These are phyloP conservation scores for Ananas comosus DNA, from an alignment of 176 grass and related monocot species.

Conservation along the genomic window DNA sequence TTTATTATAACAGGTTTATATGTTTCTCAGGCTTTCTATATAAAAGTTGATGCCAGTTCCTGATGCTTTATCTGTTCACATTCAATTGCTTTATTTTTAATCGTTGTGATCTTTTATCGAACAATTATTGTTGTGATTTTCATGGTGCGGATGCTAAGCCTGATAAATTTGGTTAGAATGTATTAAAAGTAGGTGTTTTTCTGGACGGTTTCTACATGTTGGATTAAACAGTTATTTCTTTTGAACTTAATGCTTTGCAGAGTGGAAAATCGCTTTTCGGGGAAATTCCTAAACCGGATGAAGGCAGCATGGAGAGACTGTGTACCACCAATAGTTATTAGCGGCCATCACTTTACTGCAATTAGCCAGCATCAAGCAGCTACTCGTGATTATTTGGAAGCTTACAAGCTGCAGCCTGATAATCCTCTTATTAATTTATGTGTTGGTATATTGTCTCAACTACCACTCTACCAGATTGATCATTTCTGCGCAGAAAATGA, in stretches of 20 bases:
- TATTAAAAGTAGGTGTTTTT: neutral
- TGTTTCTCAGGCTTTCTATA: neutral
- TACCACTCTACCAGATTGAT: neutral
- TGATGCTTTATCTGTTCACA: neutral
- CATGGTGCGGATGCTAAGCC: neutral
- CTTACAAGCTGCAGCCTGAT: constrained; percentile 79
- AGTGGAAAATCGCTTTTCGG: constrained; percentile 57
- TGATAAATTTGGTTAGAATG: neutral
- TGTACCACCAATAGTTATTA: constrained; percentile 68
- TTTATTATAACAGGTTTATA: too few species aligned
- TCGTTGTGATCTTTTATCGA: neutral
- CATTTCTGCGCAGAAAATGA: constrained; percentile 2
- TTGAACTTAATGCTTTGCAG: constrained; percentile 30
- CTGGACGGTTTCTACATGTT: neutral
- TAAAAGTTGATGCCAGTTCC: neutral
- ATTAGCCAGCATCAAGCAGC: constrained; percentile 83
- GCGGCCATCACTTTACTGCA: constrained; percentile 68
- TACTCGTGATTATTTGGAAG: constrained; percentile 79
- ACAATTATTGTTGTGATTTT: neutral
- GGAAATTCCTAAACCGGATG: constrained; percentile 58
- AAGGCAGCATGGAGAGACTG: constrained; percentile 46
- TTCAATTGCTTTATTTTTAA: constrained; percentile 6
- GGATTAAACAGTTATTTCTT: too few species aligned
- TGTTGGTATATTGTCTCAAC: constrained; percentile 39
- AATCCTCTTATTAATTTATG: constrained; percentile 83